Conservation (phyloP, 129 eudicot genomes). For the Lactuca saligna region DNA sequence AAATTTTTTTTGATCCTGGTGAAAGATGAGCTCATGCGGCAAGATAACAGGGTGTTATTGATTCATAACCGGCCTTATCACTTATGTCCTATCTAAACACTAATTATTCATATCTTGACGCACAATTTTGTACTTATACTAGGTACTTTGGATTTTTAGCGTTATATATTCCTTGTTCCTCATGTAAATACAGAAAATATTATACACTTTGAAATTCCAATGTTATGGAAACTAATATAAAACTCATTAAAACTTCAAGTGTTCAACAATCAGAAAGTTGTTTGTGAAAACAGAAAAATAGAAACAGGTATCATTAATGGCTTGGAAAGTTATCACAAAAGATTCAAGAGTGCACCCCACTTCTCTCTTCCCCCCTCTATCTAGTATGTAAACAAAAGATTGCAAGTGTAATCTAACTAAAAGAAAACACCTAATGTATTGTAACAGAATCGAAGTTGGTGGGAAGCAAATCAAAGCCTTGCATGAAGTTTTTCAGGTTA, state of each 20-base stretch:
- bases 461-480: constrained; percentile 98
- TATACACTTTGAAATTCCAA: not conserved
- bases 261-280: not conserved
- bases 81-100: not conserved
- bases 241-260: not conserved
- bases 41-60: not conserved
- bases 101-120: not conserved
- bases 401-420: constrained; percentile 40
- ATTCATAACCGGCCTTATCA: not conserved
- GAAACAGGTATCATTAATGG: not conserved
- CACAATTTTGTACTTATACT: no score
- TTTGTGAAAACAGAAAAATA: not conserved
- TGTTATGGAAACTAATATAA: not conserved
- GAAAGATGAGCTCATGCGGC: no score
- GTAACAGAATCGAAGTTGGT: constrained; percentile 89
- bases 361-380: not conserved
- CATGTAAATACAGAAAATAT: not conserved
- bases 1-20: not conserved
- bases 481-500: constrained; percentile 97
- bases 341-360: not conserved
- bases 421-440: constrained; percentile 61
- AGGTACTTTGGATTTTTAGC: no score
- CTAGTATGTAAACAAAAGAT: constrained; percentile 5
- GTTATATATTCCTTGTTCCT: not conserved
- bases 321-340: not conserved